phyloP scores from a whole-genome alignment of 2,329 filamentous ascomycete genomes.

The Neonectria sp. region DNA sequence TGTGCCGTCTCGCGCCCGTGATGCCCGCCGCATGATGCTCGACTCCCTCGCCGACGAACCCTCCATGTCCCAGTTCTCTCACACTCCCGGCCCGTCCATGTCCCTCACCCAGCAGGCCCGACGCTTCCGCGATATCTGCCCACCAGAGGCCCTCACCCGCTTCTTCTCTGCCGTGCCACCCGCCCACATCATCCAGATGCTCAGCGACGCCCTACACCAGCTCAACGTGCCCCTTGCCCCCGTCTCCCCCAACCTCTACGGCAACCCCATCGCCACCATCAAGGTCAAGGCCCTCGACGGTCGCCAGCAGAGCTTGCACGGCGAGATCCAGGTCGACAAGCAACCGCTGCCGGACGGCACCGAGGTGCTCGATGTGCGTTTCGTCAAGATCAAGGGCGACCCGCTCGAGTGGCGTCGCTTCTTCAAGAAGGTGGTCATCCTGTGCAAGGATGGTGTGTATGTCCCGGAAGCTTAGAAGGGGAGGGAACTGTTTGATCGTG shows the following conservation, averaged over 20 bases:
- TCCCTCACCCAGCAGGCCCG: constrained; percentile 91
- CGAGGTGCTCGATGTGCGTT: constrained; percentile 86
- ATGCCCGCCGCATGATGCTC: constrained; percentile 61
- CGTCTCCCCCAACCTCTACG: constrained; percentile 61
- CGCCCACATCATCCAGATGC: constrained; percentile 81
- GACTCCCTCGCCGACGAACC: constrained; percentile 88
- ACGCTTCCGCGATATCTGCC: constrained; percentile 91
- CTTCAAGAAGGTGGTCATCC: constrained; percentile 94
- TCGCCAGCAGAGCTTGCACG: constrained; percentile 79
- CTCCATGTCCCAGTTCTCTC: constrained; percentile 87
- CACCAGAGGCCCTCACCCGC: constrained; percentile 86
- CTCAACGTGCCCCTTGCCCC: constrained; percentile 84
- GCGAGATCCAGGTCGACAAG: constrained; percentile 81
- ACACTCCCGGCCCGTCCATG: constrained; percentile 82
- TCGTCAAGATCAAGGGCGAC: constrained; percentile 95
- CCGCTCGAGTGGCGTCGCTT: constrained; percentile 96
- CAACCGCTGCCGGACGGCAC: constrained; percentile 68
- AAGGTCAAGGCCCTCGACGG: constrained; percentile 83
- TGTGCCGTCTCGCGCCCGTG: constrained; percentile 50
- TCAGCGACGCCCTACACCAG: constrained; percentile 86
- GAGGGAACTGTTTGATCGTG: constrained; percentile 37
- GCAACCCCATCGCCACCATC: constrained; percentile 73
- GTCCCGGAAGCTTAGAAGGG: constrained; percentile 58
- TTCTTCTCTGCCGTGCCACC: constrained; percentile 91
- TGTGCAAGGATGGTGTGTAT: constrained; percentile 89